A percentile compares a stretch with the other conserved stretches of the same genome.
Conservation (phyloP, 768 basidiomycete genomes). For the Mycena sanguinolenta region DNA sequence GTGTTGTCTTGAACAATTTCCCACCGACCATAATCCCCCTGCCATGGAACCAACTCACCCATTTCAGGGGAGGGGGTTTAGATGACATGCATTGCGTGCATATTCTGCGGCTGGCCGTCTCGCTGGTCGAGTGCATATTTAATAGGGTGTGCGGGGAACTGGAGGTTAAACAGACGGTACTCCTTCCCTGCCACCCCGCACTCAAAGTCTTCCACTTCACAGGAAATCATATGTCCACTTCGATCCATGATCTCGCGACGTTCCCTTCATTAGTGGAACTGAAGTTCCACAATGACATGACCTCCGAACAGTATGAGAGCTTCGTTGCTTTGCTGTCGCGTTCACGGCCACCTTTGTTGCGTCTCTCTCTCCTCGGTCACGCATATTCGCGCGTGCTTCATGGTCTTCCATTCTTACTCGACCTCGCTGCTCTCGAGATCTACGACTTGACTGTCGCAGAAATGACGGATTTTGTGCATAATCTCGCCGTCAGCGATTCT, state of each 20-base stretch:
- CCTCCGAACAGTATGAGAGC: neutral
- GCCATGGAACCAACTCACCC: conserved; percentile 20
- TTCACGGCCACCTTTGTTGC: neutral
- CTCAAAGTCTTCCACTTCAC: neutral
- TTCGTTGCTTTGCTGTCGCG: neutral
- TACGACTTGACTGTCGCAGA: neutral
- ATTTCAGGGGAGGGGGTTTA: neutral
- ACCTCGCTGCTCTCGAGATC: neutral
- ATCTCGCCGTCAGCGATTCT: neutral
- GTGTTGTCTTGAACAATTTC: neutral
- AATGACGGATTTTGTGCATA: neutral
- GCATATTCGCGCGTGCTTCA: neutral
- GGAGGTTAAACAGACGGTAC: neutral
- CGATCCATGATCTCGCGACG: neutral
- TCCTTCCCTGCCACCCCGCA: neutral
- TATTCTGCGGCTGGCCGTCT: neutral
- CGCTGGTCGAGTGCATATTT: conserved; percentile 10
- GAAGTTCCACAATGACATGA: neutral
- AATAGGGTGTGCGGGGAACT: neutral
- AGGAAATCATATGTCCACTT: neutral
- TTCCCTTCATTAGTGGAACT: neutral
- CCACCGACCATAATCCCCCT: neutral
- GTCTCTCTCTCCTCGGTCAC: neutral
- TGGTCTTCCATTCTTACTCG: neutral
- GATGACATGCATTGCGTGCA: neutral